A percentile compares a stretch with the other conserved stretches of the same genome.
Conservation (phyloP, 345 rosid genomes). For the Hevea brasiliensis region DNA sequence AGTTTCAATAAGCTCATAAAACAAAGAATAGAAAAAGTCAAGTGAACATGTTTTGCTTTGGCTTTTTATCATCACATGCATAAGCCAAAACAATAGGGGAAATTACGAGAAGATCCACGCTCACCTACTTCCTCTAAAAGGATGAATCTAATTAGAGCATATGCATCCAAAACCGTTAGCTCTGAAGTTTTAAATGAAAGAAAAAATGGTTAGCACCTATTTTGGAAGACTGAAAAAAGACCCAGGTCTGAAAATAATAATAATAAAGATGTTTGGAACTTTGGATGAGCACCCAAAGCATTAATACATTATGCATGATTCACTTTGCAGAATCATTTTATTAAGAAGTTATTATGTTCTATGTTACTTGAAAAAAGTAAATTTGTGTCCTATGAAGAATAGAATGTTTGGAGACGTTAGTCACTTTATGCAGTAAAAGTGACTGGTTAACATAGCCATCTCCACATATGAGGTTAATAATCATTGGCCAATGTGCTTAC, state of each 20-base stretch:
- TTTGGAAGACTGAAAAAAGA: neutral
- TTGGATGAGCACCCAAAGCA: neutral
- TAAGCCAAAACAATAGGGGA: neutral
- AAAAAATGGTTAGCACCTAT: neutral
- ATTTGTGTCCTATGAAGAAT: neutral
- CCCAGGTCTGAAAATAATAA: neutral
- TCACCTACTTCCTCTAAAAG: neutral
- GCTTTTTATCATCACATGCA: neutral
- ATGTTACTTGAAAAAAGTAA: neutral
- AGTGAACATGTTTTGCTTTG: neutral
- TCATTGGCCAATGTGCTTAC: constrained; percentile 27
- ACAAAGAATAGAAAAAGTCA: neutral
- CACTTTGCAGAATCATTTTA: neutral
- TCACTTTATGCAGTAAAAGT: neutral
- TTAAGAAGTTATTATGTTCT: neutral
- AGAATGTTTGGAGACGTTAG: neutral
- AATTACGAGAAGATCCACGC: neutral
- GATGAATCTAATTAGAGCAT: neutral
- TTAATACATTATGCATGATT: neutral
- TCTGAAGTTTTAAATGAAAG: neutral
- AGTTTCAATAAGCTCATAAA: neutral
- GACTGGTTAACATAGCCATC: neutral
- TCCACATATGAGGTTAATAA: neutral
- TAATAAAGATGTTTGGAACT: neutral
- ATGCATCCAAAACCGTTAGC: neutral